phyloP scores from a whole-genome alignment of 768 basidiomycete species.

The Lactarius trivialis region DNA sequence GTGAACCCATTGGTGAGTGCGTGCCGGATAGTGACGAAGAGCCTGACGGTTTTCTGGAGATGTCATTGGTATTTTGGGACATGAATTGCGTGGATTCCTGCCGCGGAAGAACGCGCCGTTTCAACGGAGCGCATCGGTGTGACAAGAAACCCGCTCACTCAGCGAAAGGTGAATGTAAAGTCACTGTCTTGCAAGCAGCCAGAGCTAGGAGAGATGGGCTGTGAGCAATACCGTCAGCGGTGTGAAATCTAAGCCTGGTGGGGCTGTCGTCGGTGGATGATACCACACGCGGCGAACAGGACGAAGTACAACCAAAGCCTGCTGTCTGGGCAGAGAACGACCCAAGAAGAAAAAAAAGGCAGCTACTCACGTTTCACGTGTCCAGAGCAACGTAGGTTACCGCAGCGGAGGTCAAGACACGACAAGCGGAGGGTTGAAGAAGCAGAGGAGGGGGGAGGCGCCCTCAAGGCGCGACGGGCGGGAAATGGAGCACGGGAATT shows the following conservation, averaged over 20 bases:
- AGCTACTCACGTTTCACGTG: conserved; percentile 10
- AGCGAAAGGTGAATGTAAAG: neutral
- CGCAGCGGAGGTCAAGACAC: conserved; percentile 3
- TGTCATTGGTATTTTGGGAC: conserved; percentile 31
- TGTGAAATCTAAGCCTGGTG: neutral
- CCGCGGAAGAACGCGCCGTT: conserved; percentile 8
- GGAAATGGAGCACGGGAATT: conserved; percentile 8
- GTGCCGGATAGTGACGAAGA: conserved; percentile 60
- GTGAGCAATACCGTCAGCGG: neutral
- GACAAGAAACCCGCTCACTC: conserved; percentile 4
- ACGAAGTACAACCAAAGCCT: neutral
- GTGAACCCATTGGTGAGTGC: conserved; percentile 57
- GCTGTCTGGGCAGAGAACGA: neutral
- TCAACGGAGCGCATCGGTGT: neutral
- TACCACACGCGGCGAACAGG: neutral
- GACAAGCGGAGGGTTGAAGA: conserved; percentile 14
- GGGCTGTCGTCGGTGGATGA: neutral
- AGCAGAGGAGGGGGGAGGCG: neutral
- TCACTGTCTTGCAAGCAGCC: conserved; percentile 6
- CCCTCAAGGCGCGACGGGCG: conserved; percentile 8
- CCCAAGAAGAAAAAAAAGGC: neutral
- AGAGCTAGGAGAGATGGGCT: neutral
- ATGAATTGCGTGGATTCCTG: conserved; percentile 22
- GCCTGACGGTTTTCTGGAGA: conserved; percentile 57
- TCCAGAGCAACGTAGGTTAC: neutral